These are phyloP conservation scores for Fusarium globosum DNA, from an alignment of 2,329 filamentous ascomycete species.

Conservation along the genomic window DNA sequence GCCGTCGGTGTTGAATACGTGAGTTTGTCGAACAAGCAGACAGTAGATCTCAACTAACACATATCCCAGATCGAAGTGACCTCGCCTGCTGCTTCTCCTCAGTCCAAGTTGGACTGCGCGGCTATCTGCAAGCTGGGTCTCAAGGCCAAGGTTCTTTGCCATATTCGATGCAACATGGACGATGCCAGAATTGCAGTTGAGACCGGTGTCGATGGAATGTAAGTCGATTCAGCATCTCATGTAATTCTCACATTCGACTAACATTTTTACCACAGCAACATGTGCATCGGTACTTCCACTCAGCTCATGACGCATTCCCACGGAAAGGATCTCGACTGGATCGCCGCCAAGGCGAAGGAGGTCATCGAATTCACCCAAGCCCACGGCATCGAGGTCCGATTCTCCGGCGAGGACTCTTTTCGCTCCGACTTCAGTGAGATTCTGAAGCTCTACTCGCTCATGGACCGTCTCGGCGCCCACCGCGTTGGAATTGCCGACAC, in stretches of 20 bases:
- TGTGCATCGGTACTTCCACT: conserved; percentile 86
- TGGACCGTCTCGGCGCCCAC: conserved; percentile 85
- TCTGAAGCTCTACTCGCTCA: conserved; percentile 82
- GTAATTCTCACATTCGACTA: background rate
- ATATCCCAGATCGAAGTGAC: conserved; percentile 73
- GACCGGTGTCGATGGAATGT: conserved; percentile 70
- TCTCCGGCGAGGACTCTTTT: conserved; percentile 86
- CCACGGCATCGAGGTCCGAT: conserved; percentile 47
- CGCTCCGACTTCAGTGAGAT: conserved; percentile 81
- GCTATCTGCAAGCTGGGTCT: conserved; percentile 94
- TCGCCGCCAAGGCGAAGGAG: conserved; percentile 67
- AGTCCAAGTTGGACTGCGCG: conserved; percentile 87
- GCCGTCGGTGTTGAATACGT: conserved; percentile 66
- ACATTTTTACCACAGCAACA: conserved; percentile 56
- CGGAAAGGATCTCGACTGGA: conserved; percentile 90
- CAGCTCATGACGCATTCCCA: conserved; percentile 87
- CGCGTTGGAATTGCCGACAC: conserved; percentile 94
- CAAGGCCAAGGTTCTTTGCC: conserved; percentile 65
- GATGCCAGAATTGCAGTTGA: conserved; percentile 80
- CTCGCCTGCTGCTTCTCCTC: conserved; percentile 84
- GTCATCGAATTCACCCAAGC: conserved; percentile 49
- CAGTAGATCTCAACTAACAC: background rate
- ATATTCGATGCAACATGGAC: conserved; percentile 49
- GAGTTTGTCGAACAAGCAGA: background rate
- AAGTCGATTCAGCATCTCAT: background rate